These are phyloP conservation scores for Flaveria sonorensis DNA, from an alignment of 129 eudicot species.

Conservation along the genomic window DNA sequence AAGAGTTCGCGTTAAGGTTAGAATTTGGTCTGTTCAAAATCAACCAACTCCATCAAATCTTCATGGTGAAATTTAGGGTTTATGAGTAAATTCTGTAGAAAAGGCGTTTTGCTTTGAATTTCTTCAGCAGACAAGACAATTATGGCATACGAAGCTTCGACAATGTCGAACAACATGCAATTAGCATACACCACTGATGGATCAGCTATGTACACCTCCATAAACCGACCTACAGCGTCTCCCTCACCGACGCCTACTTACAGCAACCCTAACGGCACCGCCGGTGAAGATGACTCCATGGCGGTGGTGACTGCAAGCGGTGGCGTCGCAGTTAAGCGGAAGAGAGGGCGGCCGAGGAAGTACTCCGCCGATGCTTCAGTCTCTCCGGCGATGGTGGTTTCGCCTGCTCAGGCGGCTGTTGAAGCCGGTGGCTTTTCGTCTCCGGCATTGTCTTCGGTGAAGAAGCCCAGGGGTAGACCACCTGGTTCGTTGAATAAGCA, in stretches of 20 bases:
- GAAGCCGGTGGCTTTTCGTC: conserved; percentile 33
- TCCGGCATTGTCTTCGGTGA: conserved; percentile 33
- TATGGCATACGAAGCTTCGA: conserved; percentile 29
- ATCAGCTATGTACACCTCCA: conserved; percentile 37
- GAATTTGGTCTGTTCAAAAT: not conserved
- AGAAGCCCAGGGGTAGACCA: conserved; percentile 55
- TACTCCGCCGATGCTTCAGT: conserved; percentile 35
- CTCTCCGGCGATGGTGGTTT: not conserved
- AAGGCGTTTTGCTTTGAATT: not conserved
- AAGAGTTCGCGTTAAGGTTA: conserved; percentile 11
- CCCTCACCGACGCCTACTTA: conserved; percentile 28
- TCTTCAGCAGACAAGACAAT: not conserved
- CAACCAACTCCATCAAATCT: not conserved
- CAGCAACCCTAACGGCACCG: conserved; percentile 25
- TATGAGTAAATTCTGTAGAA: not conserved
- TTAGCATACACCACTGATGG: conserved; percentile 39
- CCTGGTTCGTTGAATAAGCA: conserved; percentile 44
- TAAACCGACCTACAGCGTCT: conserved; percentile 30
- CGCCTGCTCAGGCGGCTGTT: not conserved
- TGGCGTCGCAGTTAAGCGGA: conserved; percentile 32
- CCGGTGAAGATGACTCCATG: conserved; percentile 13
- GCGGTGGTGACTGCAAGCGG: conserved; percentile 25
- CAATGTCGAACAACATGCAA: conserved; percentile 39
- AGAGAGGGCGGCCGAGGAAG: conserved; percentile 59
- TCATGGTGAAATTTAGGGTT: conserved; percentile 21